Evolutionary conservation across 306 rosid species (phyloP).

Genomic region (Lathyrus oleraceus): DNA sequence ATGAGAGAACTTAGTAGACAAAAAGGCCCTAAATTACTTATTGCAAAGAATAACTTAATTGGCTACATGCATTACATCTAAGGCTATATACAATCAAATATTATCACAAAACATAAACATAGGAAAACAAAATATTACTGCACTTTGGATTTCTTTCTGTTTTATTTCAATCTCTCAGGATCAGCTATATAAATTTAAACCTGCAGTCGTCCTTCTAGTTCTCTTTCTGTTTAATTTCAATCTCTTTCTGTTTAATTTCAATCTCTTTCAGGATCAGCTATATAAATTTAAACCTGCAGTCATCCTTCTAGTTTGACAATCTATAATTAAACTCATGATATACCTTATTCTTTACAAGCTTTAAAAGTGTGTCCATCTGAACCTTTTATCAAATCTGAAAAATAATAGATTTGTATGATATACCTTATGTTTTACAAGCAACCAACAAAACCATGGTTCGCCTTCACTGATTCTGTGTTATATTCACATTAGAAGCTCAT

Average conservation of each 20-base stretch:
- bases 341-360: not conserved
- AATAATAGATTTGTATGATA: not conserved
- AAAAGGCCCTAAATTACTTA: not conserved
- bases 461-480: conserved; percentile 15
- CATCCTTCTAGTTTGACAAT: not conserved
- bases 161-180: too few relatives aligned
- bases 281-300: too few relatives aligned
- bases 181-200: too few relatives aligned
- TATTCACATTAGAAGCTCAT: not conserved
- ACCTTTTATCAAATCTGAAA: not conserved
- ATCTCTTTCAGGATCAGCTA: too few relatives aligned
- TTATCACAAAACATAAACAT: not conserved
- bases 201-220: too few relatives aligned
- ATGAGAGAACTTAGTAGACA: not conserved
- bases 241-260: too few relatives aligned
- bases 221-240: too few relatives aligned
- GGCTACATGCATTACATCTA: too few relatives aligned
- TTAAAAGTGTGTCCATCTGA: not conserved
- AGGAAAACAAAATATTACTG: not conserved
- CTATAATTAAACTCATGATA: not conserved
- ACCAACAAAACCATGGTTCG: not conserved
- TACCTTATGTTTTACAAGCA: conserved; percentile 28
- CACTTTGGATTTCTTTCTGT: not conserved
- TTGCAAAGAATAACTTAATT: not conserved
- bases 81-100: not conserved